Evolutionary conservation across 176 grass and related monocot species (phyloP), one percentile per base, ranked within the genome.

Genomic region (Oryza meyeriana): DNA sequence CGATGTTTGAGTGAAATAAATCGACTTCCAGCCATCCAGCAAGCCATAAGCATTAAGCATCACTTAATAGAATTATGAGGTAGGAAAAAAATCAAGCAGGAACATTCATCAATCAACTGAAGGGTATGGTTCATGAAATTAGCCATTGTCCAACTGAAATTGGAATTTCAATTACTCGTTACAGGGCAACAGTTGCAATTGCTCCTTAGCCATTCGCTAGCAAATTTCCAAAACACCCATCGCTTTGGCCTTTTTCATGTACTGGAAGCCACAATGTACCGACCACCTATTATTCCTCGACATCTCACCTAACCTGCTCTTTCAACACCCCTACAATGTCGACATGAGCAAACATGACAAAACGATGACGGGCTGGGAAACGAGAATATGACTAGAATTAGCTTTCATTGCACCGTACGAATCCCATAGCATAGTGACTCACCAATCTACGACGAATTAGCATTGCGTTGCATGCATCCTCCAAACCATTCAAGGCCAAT

Each of bases 271-370:
- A 63, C 29, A 41, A 18, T 63, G 38, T 50, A 75, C 72, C 29
- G 64, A 77, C 77, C 20, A 76, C 71, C 10, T 8, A 14, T 29
- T 57, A 81, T 65, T 72, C 70, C 70, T 58, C 16, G 32, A 81
- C 82, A 72, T 66, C 64, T 45, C 73, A 86, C 72, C 83, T 5
- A 86, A 86, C 64, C 35, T 13, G 36, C 41, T 74, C 22, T 65
- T 57, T n/a, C 64, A 79, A 57, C 18, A 39, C 24, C 44, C 36
- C 47, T 66, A 10, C 27, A 29, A 68, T 9, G 52, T 16, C 17
- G 3, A 8, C 82, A 81, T 35, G 66, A 59, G 14, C 64, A 34
- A 26, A 58, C 33, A 72, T 59, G 66, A 33, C 26, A 12, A 6
- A 61, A 66, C 22, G 14, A 3, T 28, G 66, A 17, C 28, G 17